phyloP scores from a whole-genome alignment of 257 asterid species.

The Agastache rugosa region DNA sequence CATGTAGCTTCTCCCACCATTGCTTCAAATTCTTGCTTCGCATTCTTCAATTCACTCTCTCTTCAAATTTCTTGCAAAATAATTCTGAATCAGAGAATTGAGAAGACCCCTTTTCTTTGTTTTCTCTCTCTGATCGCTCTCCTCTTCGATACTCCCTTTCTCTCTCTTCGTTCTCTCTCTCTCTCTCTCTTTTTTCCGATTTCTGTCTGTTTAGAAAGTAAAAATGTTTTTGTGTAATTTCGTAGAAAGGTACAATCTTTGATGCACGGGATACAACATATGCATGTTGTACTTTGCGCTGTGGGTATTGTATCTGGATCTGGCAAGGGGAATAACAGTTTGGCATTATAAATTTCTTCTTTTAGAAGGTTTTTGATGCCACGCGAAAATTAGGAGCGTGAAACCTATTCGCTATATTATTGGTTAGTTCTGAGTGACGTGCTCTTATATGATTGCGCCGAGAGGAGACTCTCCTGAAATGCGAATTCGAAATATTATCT shows the following conservation, averaged over 20 bases:
- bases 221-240: slow-evolving; percentile 37
- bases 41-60: slow-evolving; percentile 47
- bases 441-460: slow-evolving; percentile 7
- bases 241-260: slow-evolving; percentile 36
- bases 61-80: slow-evolving; percentile 23
- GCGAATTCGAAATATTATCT: slow-evolving; percentile 27
- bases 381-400: slow-evolving; percentile 25
- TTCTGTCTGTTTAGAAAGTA: slow-evolving; percentile 47
- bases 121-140: slow-evolving; percentile 55
- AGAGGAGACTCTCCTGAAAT: background rate
- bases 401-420: background rate
- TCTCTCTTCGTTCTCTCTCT: slow-evolving; percentile 49
- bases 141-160: slow-evolving; percentile 48
- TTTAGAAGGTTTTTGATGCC: slow-evolving; percentile 29
- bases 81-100: slow-evolving; percentile 49
- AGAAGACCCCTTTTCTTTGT: slow-evolving; percentile 53
- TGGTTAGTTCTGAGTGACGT: slow-evolving; percentile 33
- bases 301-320: slow-evolving; percentile 29
- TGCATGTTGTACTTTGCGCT: slow-evolving; percentile 34
- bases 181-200: slow-evolving; percentile 41
- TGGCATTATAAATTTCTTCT: slow-evolving; percentile 47
- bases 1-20: slow-evolving; percentile 48
- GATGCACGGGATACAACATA: slow-evolving; percentile 36
- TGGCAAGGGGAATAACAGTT: slow-evolving; percentile 46
- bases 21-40: slow-evolving; percentile 50